Conservation (phyloP, 2,329 filamentous ascomycete species). For the Penicillium polonicum region DNA sequence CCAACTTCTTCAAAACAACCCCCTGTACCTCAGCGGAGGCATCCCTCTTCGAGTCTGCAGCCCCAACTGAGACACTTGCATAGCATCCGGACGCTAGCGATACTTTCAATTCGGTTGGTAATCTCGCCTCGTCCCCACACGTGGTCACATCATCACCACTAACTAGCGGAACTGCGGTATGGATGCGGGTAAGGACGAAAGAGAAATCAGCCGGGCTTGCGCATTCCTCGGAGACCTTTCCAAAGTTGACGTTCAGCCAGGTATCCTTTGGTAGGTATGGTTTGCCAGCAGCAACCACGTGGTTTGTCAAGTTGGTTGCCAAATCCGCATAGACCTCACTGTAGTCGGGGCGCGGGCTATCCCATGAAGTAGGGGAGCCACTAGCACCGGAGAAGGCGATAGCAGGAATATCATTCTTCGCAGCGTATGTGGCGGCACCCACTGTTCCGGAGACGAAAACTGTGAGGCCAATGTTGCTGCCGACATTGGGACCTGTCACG, state of each 20-base stretch:
- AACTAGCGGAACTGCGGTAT: constrained; percentile 43
- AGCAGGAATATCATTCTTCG: constrained; percentile 57
- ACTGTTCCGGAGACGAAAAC: constrained; percentile 65
- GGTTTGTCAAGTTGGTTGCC: constrained; percentile 57
- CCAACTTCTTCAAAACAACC: constrained; percentile 53
- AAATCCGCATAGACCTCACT: constrained; percentile 64
- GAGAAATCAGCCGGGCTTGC: constrained; percentile 55
- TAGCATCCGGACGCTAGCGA: constrained; percentile 55
- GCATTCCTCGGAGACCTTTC: constrained; percentile 52
- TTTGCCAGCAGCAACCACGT: constrained; percentile 55
- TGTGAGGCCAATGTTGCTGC: constrained; percentile 56
- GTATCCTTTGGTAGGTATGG: constrained; percentile 63
- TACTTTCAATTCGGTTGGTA: constrained; percentile 61
- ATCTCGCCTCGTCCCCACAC: constrained; percentile 54
- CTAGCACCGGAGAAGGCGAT: constrained; percentile 65
- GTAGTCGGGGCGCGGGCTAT: constrained; percentile 49
- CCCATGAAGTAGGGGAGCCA: constrained; percentile 54
- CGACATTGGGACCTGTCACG: constrained; percentile 64
- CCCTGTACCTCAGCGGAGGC: constrained; percentile 53
- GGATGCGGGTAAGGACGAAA: constrained; percentile 64
- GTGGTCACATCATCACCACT: constrained; percentile 53
- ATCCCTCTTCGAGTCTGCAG: constrained; percentile 61
- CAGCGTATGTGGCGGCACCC: constrained; percentile 63
- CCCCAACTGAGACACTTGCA: constrained; percentile 62
- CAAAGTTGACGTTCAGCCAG: constrained; percentile 71